These are phyloP conservation scores for Physcomitrium patens DNA, from an alignment of 225 moss, liverwort and hornwort species.

Conservation along the genomic window DNA sequence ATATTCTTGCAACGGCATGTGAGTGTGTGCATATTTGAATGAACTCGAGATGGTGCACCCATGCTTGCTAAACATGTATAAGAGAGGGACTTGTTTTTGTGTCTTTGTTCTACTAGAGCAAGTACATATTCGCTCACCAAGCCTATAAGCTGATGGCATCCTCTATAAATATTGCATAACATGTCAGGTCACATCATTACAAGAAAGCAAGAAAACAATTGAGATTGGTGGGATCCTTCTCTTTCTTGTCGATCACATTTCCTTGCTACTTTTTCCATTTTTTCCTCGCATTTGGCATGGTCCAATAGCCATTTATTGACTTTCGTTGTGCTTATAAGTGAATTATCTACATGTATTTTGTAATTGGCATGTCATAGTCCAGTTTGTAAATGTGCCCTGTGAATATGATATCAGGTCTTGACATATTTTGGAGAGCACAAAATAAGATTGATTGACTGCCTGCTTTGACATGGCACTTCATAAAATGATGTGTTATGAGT, in stretches of 20 bases:
- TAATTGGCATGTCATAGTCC: too few species aligned
- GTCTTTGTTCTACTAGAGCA: slow-evolving; percentile 72
- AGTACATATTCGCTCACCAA: slow-evolving; percentile 83
- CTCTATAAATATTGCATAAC: slow-evolving; percentile 82
- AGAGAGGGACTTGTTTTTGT: slow-evolving; percentile 85
- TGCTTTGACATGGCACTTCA: too few species aligned
- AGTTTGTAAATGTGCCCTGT: too few species aligned
- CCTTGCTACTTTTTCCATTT: too few species aligned
- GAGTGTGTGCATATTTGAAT: slow-evolving; percentile 88
- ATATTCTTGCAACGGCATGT: slow-evolving; percentile 83
- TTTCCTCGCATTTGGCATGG: too few species aligned
- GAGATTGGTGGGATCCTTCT: slow-evolving; percentile 55
- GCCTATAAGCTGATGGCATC: slow-evolving; percentile 85
- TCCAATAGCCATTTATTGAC: too few species aligned
- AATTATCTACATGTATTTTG: too few species aligned
- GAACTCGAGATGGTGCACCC: slow-evolving; percentile 97
- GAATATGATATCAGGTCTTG: too few species aligned
- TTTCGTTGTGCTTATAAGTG: too few species aligned
- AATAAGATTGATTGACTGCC: too few species aligned
- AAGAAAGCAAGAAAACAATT: slow-evolving; percentile 42
- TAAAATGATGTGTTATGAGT: too few species aligned
- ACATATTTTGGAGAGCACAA: too few species aligned
- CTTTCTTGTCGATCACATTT: slow-evolving; percentile 58
- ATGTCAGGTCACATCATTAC: slow-evolving; percentile 84
- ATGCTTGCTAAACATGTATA: slow-evolving; percentile 69